phyloP scores from a whole-genome alignment of 2,329 filamentous ascomycete genomes.

The Coniochaeta hoffmannii region DNA sequence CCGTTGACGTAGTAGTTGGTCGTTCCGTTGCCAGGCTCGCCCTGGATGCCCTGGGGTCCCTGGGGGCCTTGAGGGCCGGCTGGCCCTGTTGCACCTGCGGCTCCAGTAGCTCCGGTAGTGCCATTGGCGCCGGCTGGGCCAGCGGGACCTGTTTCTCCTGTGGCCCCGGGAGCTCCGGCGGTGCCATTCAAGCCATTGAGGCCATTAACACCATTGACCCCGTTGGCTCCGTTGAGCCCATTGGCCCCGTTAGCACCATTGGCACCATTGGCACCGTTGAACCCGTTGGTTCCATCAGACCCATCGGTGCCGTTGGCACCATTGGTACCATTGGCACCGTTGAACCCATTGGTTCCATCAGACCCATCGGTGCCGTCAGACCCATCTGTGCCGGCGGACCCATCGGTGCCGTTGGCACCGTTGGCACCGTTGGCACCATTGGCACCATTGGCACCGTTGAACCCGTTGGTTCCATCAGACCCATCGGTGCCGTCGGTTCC shows the following conservation, averaged over 20 bases:
- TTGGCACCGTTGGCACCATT: constrained; percentile 1
- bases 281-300: constrained; percentile 3
- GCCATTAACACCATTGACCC: not conserved
- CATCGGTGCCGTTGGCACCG: constrained; percentile 5
- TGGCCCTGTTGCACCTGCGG: not conserved
- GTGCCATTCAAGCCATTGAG: not conserved
- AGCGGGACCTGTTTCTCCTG: not conserved
- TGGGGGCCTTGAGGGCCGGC: not conserved
- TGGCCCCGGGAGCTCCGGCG: not conserved
- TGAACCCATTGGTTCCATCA: constrained; percentile 4
- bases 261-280: constrained; percentile 2
- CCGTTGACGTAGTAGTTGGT: not conserved
- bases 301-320: constrained; percentile 1
- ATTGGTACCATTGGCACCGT: constrained; percentile 1
- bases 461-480: constrained; percentile 4
- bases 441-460: not conserved
- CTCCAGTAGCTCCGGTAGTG: not conserved
- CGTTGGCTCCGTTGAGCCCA: constrained; percentile 2
- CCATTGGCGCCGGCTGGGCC: constrained; percentile 1
- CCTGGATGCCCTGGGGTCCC: not conserved
- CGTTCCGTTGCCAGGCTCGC: not conserved
- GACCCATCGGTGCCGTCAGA: not conserved
- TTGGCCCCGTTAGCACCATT: not conserved
- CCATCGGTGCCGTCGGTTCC: not conserved
- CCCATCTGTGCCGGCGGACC: not conserved